These are phyloP conservation scores for Penicillium sp. DNA, from an alignment of 2,329 filamentous ascomycete species.

Conservation along the genomic window DNA sequence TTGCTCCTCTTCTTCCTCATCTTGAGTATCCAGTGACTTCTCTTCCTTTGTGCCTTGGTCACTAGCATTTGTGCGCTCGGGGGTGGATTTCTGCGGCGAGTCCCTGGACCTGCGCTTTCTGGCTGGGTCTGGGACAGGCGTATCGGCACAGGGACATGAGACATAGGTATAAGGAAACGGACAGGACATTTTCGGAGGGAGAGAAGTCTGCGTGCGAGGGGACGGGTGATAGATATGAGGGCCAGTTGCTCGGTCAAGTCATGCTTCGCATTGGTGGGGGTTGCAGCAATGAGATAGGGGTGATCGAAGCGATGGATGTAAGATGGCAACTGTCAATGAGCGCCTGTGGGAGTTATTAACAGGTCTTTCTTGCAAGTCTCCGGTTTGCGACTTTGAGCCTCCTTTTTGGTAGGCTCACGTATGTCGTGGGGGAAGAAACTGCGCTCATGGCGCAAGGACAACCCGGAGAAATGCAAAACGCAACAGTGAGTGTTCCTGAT, in stretches of 20 bases:
- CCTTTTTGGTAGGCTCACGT: not conserved
- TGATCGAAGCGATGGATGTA: not conserved
- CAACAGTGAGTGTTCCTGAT: not conserved
- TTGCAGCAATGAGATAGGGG: not conserved
- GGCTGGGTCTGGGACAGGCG: constrained; percentile 45
- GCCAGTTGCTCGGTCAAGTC: constrained; percentile 17
- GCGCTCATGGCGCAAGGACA: not conserved
- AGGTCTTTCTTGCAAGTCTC: not conserved
- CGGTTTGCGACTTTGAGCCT: not conserved
- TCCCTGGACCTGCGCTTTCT: constrained; percentile 44
- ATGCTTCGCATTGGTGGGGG: constrained; percentile 21
- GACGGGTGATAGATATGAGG: constrained; percentile 1
- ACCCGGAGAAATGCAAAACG: not conserved
- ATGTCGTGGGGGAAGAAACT: not conserved
- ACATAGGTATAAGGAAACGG: constrained; percentile 68
- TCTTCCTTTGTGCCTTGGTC: constrained; percentile 6
- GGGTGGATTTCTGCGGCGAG: constrained; percentile 36
- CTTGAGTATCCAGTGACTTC: constrained; percentile 22
- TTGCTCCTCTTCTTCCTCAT: constrained; percentile 69
- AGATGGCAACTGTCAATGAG: not conserved
- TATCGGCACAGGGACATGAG: constrained; percentile 65
- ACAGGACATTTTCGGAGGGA: constrained; percentile 51
- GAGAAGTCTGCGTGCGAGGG: not conserved
- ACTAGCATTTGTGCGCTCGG: constrained; percentile 20
- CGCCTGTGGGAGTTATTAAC: not conserved